Evolutionary conservation across 2,329 filamentous ascomycete genomes (phyloP), one percentile per base, ranked within the genome.

Genomic region (Aspergillus ibericus): DNA sequence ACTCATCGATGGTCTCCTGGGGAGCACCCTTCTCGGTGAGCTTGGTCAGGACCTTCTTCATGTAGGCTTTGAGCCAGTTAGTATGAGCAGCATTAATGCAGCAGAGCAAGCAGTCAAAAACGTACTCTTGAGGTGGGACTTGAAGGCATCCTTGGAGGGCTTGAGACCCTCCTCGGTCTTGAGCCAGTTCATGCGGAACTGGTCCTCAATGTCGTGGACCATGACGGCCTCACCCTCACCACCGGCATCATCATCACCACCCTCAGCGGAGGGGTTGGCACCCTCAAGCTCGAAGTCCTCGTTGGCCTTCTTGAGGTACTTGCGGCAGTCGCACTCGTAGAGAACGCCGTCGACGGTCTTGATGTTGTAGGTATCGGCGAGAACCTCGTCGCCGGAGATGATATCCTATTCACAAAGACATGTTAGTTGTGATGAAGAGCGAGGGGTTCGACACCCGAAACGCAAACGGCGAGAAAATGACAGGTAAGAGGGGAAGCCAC

Each of bases 181-280:
- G 60, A 78, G 70, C 76, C 82, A 82, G 80, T 89, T 85, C 64
- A 96, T 86, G 76, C 92, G 91, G 89, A 98, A 98, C 71, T 91
- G 90, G 83, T 93, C 83, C 76, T 96, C 85, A 64, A 98, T 88
- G 81, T 99, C 93, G 84, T 96, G 96, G 81, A 97, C 93, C 80
- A 88, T 78, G 60, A 70, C 66, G 59, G 67, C 77, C 49, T 69
- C 56, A 70, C 96, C 92, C 51, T 96, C 93, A 69, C 87, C 69
- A 65, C 77, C 89, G 70, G 93, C 91, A 0, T 81, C 82, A 0
- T 88, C 90, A 56, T 82, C 90, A 76, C 90, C 76, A 50, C 66
- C 93, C 83, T 98, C 95, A 63, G 95, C 93, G 70, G 93, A 98
- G 70, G 95, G 91, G 81, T 99, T 99, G 83, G 93, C 95, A 78